These are phyloP conservation scores for Pleurozium schreberi DNA, from an alignment of 225 moss, liverwort and hornwort species.

Conservation along the genomic window DNA sequence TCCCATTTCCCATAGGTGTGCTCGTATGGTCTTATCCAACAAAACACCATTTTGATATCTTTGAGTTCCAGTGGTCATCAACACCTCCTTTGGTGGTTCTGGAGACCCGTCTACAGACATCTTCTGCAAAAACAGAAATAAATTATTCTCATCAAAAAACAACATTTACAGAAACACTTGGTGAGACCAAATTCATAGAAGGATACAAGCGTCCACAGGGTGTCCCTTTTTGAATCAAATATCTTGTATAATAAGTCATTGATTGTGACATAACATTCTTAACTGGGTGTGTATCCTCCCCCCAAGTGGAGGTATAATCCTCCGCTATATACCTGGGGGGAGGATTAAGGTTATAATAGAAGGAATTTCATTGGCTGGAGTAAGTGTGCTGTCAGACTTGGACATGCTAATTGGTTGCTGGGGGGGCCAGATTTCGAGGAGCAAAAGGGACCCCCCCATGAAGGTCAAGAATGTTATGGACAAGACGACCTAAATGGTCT, in stretches of 20 bases:
- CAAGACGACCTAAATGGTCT: not conserved
- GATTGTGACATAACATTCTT: too few species aligned
- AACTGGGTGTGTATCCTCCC: too few species aligned
- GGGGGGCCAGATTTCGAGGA: too few species aligned
- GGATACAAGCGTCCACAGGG: not conserved
- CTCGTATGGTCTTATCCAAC: constrained; percentile 65
- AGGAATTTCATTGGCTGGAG: too few species aligned
- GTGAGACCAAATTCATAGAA: not conserved
- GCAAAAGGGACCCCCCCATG: too few species aligned
- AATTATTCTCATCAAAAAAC: not conserved
- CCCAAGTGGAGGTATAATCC: too few species aligned
- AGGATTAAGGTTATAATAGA: too few species aligned
- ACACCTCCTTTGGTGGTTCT: constrained; percentile 51
- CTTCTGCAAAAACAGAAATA: constrained; percentile 45
- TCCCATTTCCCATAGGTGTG: constrained; percentile 94
- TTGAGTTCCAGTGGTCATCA: constrained; percentile 68
- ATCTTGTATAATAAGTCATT: not conserved
- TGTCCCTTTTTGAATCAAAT: not conserved
- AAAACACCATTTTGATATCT: constrained; percentile 60
- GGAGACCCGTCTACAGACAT: constrained; percentile 67
- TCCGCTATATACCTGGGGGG: too few species aligned
- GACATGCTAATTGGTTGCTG: too few species aligned
- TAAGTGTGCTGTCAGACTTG: too few species aligned
- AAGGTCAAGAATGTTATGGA: too few species aligned
- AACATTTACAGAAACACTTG: not conserved